phyloP scores from a whole-genome alignment of 805 yeast species.

The Candida ipomoeae region DNA sequence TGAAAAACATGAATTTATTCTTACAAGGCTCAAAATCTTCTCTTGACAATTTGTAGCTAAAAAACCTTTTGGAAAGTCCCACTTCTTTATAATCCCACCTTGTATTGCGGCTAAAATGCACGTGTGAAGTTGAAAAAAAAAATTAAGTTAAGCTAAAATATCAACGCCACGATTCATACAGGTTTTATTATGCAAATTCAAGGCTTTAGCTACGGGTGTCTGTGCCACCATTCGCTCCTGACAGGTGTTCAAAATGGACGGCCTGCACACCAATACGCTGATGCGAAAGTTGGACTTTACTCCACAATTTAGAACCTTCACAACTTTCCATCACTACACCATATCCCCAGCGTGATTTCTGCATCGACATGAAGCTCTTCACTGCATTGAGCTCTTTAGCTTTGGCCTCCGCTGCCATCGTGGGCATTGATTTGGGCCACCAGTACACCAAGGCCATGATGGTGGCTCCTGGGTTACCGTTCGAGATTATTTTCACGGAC shows the following conservation, averaged over 20 bases:
- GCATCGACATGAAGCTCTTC: constrained; percentile 13
- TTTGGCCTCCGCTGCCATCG: constrained; percentile 51
- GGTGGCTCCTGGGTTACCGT: constrained; percentile 85
- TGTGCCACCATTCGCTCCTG: neutral
- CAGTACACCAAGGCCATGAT: constrained; percentile 82
- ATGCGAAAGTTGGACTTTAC: constrained; percentile 2
- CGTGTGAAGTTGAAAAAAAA: neutral
- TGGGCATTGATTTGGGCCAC: constrained; percentile 88
- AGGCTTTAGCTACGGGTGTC: neutral
- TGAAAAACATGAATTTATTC: neutral
- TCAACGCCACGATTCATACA: neutral
- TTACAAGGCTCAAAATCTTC: neutral
- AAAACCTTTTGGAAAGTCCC: neutral
- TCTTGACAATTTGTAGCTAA: neutral
- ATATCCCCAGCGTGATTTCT: neutral
- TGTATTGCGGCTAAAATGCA: neutral
- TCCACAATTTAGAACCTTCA: constrained; percentile 1
- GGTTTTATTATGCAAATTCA: neutral
- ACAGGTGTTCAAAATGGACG: neutral
- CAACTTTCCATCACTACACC: neutral
- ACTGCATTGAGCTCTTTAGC: constrained; percentile 10
- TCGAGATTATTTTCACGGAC: constrained; percentile 82
- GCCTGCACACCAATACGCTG: constrained; percentile 2
- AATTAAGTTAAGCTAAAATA: neutral
- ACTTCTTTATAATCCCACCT: neutral